Evolutionary conservation across 306 rosid species (phyloP), one percentile per base, ranked within the genome.

Genomic region (Cicer cuneatum): DNA sequence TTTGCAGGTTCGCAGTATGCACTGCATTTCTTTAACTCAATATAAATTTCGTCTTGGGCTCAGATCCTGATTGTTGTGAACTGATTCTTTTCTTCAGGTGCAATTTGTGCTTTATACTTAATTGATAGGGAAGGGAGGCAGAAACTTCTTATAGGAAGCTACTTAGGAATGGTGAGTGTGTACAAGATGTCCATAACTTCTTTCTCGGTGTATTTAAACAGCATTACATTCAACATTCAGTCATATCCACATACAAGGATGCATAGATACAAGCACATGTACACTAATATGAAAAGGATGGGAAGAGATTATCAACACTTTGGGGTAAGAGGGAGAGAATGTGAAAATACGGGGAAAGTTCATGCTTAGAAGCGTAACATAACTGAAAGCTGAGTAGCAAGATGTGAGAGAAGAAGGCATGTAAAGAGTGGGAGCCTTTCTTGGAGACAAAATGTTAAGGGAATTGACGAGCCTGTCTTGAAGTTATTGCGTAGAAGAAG

Each of bases 101-200:
- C 98, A 56, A 82, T 90, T 48, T 79, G 85, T 83, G 96, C 97
- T 69, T 88, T 88, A 73, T 88, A 86, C 85, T 84, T 90, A 33
- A 85, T 93, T 2, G 97, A 93, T 62, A 90, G 79, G 77, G 90
- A 90, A 78, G 97, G 98, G 75, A 90, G 98, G 67, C 90, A 85
- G 58, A 93, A 77, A 68, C 98, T 90, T 63, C 85, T 90, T 63
- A 80, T 87, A 47, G 92, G 97, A 79, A 93, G 98, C 88, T 90
- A 90, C 73, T n/a, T 84, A 29, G 98, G 97, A 83, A 93, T 93
- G 98, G 97, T 93, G 75, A 85, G 96, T 74, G 69, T 72, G 71
- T 19, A 11, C 66, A 12, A 35, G 19, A 63, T 64, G 35, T 65
- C 49, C 53, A 21, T 72, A 66, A 57, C 12, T 75, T 66, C 16